Evolutionary conservation across 805 yeast genomes (phyloP).

Genomic region (Nakazawaea molendinolei): DNA sequence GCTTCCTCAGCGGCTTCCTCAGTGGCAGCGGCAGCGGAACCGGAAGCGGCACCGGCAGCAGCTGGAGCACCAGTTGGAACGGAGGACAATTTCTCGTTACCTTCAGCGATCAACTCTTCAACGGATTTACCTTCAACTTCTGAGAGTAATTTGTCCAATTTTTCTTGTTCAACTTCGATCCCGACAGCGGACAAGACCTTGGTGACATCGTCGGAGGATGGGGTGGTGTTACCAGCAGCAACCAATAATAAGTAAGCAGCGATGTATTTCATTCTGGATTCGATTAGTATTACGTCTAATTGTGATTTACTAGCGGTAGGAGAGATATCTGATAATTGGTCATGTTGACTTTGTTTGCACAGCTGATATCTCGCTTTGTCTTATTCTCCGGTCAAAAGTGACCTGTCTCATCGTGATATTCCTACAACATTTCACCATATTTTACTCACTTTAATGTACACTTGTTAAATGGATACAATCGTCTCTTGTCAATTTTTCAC

Average conservation of each 20-base stretch:
- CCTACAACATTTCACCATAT: no score
- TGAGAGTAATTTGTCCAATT: slow-evolving; percentile 60
- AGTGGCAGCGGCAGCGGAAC: slow-evolving; percentile 48
- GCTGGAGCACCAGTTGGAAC: slow-evolving; percentile 84
- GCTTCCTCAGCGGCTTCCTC: slow-evolving; percentile 53
- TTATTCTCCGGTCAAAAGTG: no score
- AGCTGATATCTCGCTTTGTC: no score
- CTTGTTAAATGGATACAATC: no score
- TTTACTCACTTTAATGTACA: no score
- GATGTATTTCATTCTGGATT: slow-evolving; percentile 66
- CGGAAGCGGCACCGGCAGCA: slow-evolving; percentile 50
- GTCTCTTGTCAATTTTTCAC: no score
- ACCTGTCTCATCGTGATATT: no score
- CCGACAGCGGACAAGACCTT: slow-evolving; percentile 69
- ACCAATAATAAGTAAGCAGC: slow-evolving; percentile 89
- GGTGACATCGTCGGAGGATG: slow-evolving; percentile 73
- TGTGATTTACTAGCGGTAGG: no score
- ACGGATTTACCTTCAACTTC: slow-evolving; percentile 75
- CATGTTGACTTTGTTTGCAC: no score
- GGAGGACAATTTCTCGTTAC: slow-evolving; percentile 73
- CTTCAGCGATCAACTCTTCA: slow-evolving; percentile 71
- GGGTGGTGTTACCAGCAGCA: slow-evolving; percentile 81
- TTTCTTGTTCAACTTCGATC: slow-evolving; percentile 74
- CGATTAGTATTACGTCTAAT: no score
- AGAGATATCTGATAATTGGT: no score